phyloP scores from a whole-genome alignment of 345 rosid species.

The Boechera divaricarpa region DNA sequence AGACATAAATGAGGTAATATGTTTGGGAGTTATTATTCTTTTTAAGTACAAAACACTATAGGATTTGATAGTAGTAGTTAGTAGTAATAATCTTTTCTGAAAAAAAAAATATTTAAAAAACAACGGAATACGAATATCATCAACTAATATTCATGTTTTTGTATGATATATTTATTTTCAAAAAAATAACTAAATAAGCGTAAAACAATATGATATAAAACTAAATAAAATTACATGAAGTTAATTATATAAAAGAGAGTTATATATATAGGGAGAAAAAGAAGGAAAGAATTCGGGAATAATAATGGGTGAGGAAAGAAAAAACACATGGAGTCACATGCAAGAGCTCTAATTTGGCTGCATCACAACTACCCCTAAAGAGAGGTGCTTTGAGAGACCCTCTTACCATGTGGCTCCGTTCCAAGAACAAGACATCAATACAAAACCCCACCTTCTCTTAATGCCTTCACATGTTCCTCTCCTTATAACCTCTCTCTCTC shows the following conservation, averaged over 20 bases:
- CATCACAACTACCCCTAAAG: conserved; percentile 47
- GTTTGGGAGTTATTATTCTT: background rate
- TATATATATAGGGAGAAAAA: conserved; percentile 1
- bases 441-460: conserved; percentile 49
- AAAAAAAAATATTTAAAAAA: background rate
- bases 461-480: conserved; percentile 47
- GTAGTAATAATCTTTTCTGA: background rate
- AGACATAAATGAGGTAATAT: background rate
- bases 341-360: conserved; percentile 48
- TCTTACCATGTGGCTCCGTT: conserved; percentile 48
- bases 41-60: background rate
- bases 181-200: background rate
- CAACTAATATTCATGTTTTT: background rate
- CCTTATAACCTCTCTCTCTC: conserved; percentile 23
- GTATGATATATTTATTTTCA: background rate
- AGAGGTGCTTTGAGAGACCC: conserved; percentile 44
- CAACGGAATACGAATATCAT: background rate
- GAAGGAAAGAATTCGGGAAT: conserved; percentile 21
- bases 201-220: background rate
- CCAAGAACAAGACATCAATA: conserved; percentile 49
- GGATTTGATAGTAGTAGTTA: background rate
- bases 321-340: conserved; percentile 53
- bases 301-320: conserved; percentile 41
- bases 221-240: background rate
- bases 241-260: background rate